Base-by-base conservation (phyloP, 2,329 filamentous ascomycete genomes). In the Blastomyces gilchristii region DNA sequence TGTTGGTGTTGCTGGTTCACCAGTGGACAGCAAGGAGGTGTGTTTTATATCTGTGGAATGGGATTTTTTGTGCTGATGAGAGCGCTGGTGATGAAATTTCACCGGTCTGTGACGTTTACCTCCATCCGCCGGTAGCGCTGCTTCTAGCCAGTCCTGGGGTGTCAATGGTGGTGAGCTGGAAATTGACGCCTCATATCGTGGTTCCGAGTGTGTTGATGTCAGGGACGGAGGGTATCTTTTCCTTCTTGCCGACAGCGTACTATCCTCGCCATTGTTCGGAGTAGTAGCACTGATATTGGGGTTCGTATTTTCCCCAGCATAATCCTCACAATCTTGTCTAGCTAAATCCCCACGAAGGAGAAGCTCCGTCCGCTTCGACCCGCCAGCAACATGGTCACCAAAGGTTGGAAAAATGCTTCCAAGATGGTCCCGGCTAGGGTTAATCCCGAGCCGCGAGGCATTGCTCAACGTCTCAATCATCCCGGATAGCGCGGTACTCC, bases 131-230 rank as follows among this genome's bases (percentile, higher is more conserved):
- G 72, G 65, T 63, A 72, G 71, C 28, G 74, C 75, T 28, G 76
- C 76, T 45, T 76, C 76, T 45, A 78, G 63, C 76, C 76, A 78
- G 59, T 78, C 76, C 59, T 76, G 71, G 5, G 76, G 74, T 2
- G 75, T 75, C n/a, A 77, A 65, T 3, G 72, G 72, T 4, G 71
- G 70, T 1, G 74, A 75, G 47, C 59, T 61, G 1, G 70, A 68
- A 52, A 52, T 62, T 2, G 70, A 68, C 39, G 65, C 67, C 43
- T 49, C 34, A 41, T 25, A 57, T 22, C 11, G 34, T 57, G 34
- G 37, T 57, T 67, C 65, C 1, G 68, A 66, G 14, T 63, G 64
- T 43, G 63, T 62, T 22, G 67, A 63, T 22, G 61, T 65, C 37
- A 65, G 67, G 11, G 68, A 65, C 2, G 68, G 66, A 12, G 68